Evolutionary conservation across 305 asterid species (phyloP), one percentile per base, ranked within the genome.

Genomic region (Solanum aculeatissimum): DNA sequence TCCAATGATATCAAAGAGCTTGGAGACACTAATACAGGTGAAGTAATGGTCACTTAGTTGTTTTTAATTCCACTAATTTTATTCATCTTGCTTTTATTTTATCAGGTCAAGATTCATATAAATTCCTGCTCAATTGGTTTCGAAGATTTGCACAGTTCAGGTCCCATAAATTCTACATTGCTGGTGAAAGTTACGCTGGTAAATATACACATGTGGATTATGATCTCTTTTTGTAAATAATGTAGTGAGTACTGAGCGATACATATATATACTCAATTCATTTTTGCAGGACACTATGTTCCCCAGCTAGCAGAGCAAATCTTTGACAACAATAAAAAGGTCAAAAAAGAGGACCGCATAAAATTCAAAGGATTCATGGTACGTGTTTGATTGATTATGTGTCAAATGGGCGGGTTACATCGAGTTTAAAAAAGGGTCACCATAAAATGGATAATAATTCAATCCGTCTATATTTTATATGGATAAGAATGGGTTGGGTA

Each of bases 101-200:
- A 43, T 81, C 92, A 96, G 98, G 98, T 80, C 62, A 71, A 54
- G 99, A 96, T 91, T 88, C 98, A 35, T 92, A 95, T 85, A 90
- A 55, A 10, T 96, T 96, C 70, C 77, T 96, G 87, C 89, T 93
- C 82, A 92, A 94, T 55, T 96, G 99, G 99, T 91, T 94, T 65
- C 45, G 69, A 83, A 91, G 99, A 88, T 95, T 93, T 27, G 98
- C 99, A 57, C 98, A 96, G 27, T 95, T 58, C 72, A 96, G 91
- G 88, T 90, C 96, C 72, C 96, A 91, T 66, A 92, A 93, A 14
- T 95, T 96, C 83, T 95, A 92, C 90, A 92, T 96, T 80, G 89
- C 97, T 78, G 98, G 98, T n/a, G 98, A 94, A 88, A 95, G 98
- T 70, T 95, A 94, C 81, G 98, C 94, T 71, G 98, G 97, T 92